Evolutionary conservation across 768 basidiomycete species (phyloP).

Genomic region (Lanmaoa pseudosensibilis): DNA sequence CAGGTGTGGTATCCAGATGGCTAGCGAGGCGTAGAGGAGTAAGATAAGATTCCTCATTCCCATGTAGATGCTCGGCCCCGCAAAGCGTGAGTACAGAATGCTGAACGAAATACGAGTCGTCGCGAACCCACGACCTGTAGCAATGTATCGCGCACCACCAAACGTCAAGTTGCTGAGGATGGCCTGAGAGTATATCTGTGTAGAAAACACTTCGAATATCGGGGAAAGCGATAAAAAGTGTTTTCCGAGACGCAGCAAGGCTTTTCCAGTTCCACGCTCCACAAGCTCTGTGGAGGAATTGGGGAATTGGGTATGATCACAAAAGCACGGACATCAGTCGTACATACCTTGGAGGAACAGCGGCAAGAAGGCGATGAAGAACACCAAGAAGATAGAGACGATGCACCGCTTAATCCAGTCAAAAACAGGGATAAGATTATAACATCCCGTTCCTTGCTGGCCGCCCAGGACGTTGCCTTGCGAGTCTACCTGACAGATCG

Average conservation of each 20-base stretch:
- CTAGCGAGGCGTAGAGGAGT: conserved; percentile 86
- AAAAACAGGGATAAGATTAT: conserved; percentile 94
- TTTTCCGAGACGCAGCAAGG: conserved; percentile 89
- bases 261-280: conserved; percentile 94
- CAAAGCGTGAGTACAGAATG: conserved; percentile 97
- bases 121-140: conserved; percentile 98
- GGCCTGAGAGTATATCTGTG: conserved; percentile 96
- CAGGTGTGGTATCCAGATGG: conserved; percentile 91
- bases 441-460: conserved; percentile 78
- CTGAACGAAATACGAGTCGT: conserved; percentile 95
- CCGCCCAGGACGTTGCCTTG: conserved; percentile 76
- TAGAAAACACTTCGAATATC: conserved; percentile 98
- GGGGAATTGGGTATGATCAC: conserved; percentile 1
- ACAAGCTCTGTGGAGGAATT: conserved; percentile 67
- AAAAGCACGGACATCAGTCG: neutral
- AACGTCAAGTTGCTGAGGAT: conserved; percentile 96
- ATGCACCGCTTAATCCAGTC: conserved; percentile 98
- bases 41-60: conserved; percentile 92
- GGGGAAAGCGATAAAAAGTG: conserved; percentile 98
- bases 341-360: conserved; percentile 88
- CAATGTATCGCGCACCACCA: conserved; percentile 98
- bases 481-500: conserved; percentile 85
- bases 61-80: conserved; percentile 99
- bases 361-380: conserved; percentile 96
- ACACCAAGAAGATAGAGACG: conserved; percentile 97